Base-by-base conservation (phyloP, 2,329 filamentous ascomycete species). In the Domatiomyces globalis region DNA sequence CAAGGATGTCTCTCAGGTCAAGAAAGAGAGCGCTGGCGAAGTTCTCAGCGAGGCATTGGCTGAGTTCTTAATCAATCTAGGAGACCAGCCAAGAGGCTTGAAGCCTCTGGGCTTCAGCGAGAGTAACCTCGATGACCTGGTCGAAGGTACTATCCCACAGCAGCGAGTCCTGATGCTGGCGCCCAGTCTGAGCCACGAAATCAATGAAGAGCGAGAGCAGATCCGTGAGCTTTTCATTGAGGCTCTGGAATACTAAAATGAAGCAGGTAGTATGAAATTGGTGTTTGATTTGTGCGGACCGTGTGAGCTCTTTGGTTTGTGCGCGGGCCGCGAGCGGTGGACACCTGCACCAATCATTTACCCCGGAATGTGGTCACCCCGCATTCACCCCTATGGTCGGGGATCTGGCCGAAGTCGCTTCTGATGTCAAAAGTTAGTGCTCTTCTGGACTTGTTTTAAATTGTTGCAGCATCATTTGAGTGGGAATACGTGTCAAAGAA, bases 91-190 rank as follows among this genome's bases (percentile, higher is more conserved):
- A 1, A 76, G 80, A 43, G 94, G 94, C 0, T 68, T 98, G 58
- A 87, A 85, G 70, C 81, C 78, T 39, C 70, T 98, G 10, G 94
- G 92, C 0, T 98, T 96, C 63, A 76, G 76, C 49, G 70, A 68
- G 15, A 78, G 79, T 42, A 80, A 96, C 70, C 73, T 98, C 17
- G 87, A 94, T 57, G 79, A 73, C 8, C 71, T 98, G 56, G 88
- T 98, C 1, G 90, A 96, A 68, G 94, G 92, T 1, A 98, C 92
- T 0, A 82, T 98, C 55, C 92, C 92, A 4, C 92, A 98, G 71
- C 80, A 81, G 51, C 75, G 92, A 58, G 94, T 98, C 51, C 67
- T 98, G 63, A 92, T 89, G 83, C 70, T 98, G 56, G 92, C 92
- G 27, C 94, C 92, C 0, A 88, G 79, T 22, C 67, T 98, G 61